phyloP scores from a whole-genome alignment of 2,329 filamentous ascomycete genomes.

The Alternaria dauci region DNA sequence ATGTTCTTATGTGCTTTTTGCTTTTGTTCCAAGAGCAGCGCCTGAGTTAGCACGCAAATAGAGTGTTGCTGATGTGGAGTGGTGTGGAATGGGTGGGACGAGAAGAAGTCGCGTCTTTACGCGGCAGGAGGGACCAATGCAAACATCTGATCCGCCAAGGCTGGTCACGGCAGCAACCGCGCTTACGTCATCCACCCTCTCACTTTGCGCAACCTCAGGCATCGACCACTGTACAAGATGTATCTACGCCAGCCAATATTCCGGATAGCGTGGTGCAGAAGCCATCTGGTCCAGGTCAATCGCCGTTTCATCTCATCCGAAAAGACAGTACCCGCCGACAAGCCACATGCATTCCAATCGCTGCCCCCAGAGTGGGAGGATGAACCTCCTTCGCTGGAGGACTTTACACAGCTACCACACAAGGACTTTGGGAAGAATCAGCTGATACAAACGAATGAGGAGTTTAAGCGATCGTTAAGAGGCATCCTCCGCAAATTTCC shows the following conservation, averaged over 20 bases:
- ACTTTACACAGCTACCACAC: constrained; percentile 79
- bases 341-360: constrained; percentile 35
- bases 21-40: neutral
- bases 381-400: constrained; percentile 73
- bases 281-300: constrained; percentile 32
- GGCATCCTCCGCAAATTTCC: constrained; percentile 93
- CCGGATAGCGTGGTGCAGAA: constrained; percentile 40
- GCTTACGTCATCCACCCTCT: constrained; percentile 37
- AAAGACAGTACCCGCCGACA: constrained; percentile 27
- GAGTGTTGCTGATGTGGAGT: constrained; percentile 11
- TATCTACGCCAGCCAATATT: constrained; percentile 41
- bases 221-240: constrained; percentile 39
- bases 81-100: constrained; percentile 11
- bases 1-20: neutral
- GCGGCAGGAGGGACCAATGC: constrained; percentile 12
- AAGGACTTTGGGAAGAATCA: constrained; percentile 92
- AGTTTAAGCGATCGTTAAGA: constrained; percentile 90
- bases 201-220: constrained; percentile 32
- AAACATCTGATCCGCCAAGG: constrained; percentile 23
- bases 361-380: constrained; percentile 75
- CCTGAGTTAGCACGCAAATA: neutral
- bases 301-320: constrained; percentile 40
- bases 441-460: constrained; percentile 89
- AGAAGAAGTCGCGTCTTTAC: constrained; percentile 24
- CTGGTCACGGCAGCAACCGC: constrained; percentile 18